Percentiles rank a stretch among this genome's conserved stretches.
Conservation (phyloP, 2,329 filamentous ascomycete species). For the Nigrospora sphaerica region DNA sequence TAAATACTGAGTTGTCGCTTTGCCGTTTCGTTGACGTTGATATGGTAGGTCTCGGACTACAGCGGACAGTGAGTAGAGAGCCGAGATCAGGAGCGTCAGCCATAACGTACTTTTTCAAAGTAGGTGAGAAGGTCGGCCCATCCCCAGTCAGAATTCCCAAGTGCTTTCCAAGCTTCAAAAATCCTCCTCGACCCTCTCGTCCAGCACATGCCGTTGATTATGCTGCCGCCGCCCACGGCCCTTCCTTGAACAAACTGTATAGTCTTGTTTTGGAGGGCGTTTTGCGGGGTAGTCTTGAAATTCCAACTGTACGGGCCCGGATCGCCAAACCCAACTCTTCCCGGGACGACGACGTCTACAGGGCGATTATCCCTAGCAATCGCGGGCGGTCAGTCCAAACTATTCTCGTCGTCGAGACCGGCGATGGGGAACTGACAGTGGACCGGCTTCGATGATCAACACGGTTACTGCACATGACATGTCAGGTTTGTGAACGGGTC, state of each 20-base stretch:
- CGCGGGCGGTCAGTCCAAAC: too few species aligned
- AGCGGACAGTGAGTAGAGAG: too few species aligned
- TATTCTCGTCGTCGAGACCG: too few species aligned
- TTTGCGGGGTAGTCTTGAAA: slow-evolving; percentile 20
- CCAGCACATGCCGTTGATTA: slow-evolving; percentile 34
- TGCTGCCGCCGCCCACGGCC: slow-evolving; percentile 30
- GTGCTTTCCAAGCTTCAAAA: slow-evolving; percentile 33
- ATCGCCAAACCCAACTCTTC: slow-evolving; percentile 14
- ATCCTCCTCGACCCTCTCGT: slow-evolving; percentile 29
- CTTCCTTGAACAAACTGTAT: slow-evolving; percentile 27
- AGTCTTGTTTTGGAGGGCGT: slow-evolving; percentile 24
- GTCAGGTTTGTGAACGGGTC: too few species aligned
- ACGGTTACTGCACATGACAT: slow-evolving; percentile 12
- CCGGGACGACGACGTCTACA: slow-evolving; percentile 16
- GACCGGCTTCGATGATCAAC: slow-evolving; percentile 17
- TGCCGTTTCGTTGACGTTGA: too few species aligned
- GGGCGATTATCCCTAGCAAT: slow-evolving; percentile 14
- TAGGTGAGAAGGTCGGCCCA: slow-evolving; percentile 39
- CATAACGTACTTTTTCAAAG: slow-evolving; percentile 33
- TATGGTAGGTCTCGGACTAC: too few species aligned
- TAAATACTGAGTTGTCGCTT: too few species aligned
- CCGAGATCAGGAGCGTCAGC: too few species aligned
- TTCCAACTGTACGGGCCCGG: slow-evolving; percentile 20
- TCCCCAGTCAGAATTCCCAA: slow-evolving; percentile 34
- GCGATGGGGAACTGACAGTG: slow-evolving; percentile 12